Evolutionary conservation across 495 filamentous ascomycete genomes (phyloP), one percentile per base, ranked within the genome.

Genomic region (Letharia lupina): DNA sequence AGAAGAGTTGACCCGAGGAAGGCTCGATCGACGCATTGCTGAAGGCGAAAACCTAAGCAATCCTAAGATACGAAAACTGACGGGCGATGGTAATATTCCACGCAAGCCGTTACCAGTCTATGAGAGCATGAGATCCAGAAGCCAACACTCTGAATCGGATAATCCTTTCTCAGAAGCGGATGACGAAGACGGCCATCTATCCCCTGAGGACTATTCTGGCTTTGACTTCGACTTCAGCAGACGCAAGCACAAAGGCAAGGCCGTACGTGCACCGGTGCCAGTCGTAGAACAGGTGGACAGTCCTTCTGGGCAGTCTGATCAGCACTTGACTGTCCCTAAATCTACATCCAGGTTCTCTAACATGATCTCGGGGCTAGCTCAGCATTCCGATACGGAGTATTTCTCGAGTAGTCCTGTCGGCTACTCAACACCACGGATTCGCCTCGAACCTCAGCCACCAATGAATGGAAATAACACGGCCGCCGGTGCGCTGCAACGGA

Each of bases 391-490:
- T 56, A 68, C 70, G 62, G 58, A 58, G 9, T 62, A 67, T 6
- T 70, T 77, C 28, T 73, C 76, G 13, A 76, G 71, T 41, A 75
- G 71, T 60, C 76, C 75, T 13, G 39, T 70, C 9, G 73, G 64
- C 20, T 69, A 70, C 41, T 77, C 76, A 18, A 77, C 76, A 13
- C 75, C 75, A 18, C 69, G 70, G 9, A 64, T 71, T 44, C 67
- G 70, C 20, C 60, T 75, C 8, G 70, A 74, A 33, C 70, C 73
- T 41, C 42, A 60, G 10, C 58, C 66, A 28, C 67, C 57, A 41
- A 44, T 62, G 3, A 63, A 63, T 48, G 64, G 47, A 9, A 64
- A 58, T 16, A 67, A 67, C 58, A 65, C 42, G 6, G 35, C 64
- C 16, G 67, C 48, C 61, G 48, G 56, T 52, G 57, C 67, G n/a